Conservation (phyloP, 768 basidiomycete genomes). For the Pleurotus sapidus region DNA sequence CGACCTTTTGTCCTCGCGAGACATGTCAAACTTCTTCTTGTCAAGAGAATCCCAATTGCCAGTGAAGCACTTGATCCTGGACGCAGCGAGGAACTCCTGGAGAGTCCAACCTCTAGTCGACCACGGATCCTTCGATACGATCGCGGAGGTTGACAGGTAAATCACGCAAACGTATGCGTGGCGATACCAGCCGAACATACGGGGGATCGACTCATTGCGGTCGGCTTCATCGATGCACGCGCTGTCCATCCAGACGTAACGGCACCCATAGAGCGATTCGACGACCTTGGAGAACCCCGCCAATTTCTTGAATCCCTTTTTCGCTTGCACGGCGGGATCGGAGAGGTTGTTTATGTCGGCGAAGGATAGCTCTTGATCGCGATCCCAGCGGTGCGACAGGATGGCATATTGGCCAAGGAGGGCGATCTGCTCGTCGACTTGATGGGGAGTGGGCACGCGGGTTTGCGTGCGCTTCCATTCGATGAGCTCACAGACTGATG, state of each 20-base stretch:
- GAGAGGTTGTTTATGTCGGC: too few relatives aligned
- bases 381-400: background rate
- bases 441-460: too few relatives aligned
- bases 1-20: too few relatives aligned
- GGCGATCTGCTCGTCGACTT: too few relatives aligned
- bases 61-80: background rate
- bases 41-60: background rate
- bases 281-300: background rate
- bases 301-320: background rate
- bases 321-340: background rate
- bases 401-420: background rate
- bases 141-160: background rate
- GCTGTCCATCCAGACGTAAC: background rate
- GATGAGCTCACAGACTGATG: too few relatives aligned
- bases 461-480: too few relatives aligned
- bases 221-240: background rate
- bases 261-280: background rate
- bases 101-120: background rate
- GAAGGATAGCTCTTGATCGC: background rate
- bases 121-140: background rate
- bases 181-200: background rate
- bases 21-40: background rate
- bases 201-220: background rate
- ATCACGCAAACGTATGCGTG: background rate
- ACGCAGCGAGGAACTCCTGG: background rate